Evolutionary conservation across 1,284 basidiomycete genomes (phyloP), one percentile per base, ranked within the genome.

Genomic region (Thelephora terrestris): DNA sequence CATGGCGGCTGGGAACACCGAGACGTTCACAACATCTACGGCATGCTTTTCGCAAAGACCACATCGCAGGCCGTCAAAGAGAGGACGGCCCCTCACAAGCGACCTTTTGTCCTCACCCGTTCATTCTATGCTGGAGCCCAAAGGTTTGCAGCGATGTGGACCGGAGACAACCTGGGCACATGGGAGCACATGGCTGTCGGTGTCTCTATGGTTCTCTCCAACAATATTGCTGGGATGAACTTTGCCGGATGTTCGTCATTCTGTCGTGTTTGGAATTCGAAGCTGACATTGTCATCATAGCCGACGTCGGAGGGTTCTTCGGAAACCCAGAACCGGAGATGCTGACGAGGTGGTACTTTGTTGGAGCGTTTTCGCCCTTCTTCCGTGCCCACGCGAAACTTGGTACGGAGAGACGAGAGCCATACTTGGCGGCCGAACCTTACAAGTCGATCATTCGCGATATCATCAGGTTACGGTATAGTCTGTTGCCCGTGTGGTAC

Each of bases 331-430:
- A 85, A 36, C 75, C 85, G 1, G 95, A 99, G 62, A 91, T 98
- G 80, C 82, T 99, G 25, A 84, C 95, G 7, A 78, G 96, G 35
- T 99, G 95, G 95, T 98, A 99, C 62, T 91, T 91, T 69, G 85
- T 94, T 35, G 96, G 95, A 23, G 81, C 85, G 10, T 96, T 98
- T 65, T 85, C 85, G 54, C 95, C 95, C 3, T 99, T 99, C 79
- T 95, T 99, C 85, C 81, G 95, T 47, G 95, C 95, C 0, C 96
- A 99, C 66, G 96, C 95, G 5, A 94, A 98, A 65, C 86, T 97
- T 58, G 96, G 99, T 66, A 96, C 95, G 39, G 98, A 98, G 70
- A 82, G 96, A 38, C 82, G 95, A 43, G 96, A 99, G 66, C 95
- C 95, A 0, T 99, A 86, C 73, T 75, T 99, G 0, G 78, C 90